A percentile compares a stretch with the other conserved stretches of the same genome.
Conservation (phyloP, 2,329 filamentous ascomycete genomes). For the Nigrospora sphaerica region DNA sequence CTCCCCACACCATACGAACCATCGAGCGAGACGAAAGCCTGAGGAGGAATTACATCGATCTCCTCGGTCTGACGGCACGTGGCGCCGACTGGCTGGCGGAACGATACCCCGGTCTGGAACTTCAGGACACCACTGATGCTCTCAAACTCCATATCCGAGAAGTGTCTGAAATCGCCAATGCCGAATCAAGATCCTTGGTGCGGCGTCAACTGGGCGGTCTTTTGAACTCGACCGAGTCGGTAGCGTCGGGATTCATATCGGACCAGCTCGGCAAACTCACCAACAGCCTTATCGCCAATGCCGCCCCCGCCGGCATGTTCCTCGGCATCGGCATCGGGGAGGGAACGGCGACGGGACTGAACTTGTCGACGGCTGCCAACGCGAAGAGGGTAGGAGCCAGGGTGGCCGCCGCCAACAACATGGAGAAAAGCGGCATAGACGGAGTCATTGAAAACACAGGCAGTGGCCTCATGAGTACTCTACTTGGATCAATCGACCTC, state of each 20-base stretch:
- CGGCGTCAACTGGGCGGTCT: background rate
- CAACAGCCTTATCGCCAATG: conserved; percentile 5
- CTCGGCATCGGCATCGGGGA: conserved; percentile 14
- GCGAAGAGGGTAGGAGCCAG: conserved; percentile 9
- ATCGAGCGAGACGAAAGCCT: conserved; percentile 1
- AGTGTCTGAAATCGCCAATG: background rate
- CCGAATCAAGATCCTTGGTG: background rate
- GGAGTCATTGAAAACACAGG: conserved; percentile 19
- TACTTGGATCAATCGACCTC: conserved; percentile 17
- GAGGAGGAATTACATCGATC: conserved; percentile 1
- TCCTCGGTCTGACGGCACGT: background rate
- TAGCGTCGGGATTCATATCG: background rate
- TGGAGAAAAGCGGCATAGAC: conserved; percentile 20
- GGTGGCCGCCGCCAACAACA: conserved; percentile 16
- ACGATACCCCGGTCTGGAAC: background rate
- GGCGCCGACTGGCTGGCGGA: conserved; percentile 1
- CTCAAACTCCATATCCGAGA: background rate
- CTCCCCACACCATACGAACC: background rate
- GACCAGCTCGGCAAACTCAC: conserved; percentile 5
- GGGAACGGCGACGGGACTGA: conserved; percentile 13
- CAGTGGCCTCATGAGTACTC: conserved; percentile 18
- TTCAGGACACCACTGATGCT: background rate
- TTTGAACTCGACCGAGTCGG: background rate
- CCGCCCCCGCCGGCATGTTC: conserved; percentile 11
- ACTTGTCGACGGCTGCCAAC: conserved; percentile 8